phyloP scores from a whole-genome alignment of 495 filamentous ascomycete genomes.

The Aspergillus biplanus region DNA sequence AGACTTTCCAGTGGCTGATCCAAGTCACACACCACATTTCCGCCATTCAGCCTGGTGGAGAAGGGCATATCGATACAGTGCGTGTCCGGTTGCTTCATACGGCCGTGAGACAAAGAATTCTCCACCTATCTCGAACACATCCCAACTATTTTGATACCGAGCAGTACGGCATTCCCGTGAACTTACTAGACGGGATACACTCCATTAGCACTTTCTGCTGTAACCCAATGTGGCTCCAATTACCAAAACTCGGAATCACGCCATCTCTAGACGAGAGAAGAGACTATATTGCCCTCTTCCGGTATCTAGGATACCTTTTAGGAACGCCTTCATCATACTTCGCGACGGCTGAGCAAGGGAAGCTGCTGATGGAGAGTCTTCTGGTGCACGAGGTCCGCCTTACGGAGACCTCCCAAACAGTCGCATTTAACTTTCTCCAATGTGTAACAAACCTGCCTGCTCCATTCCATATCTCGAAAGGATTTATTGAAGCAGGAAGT shows the following conservation, averaged over 20 bases:
- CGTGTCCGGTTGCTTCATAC: constrained; percentile 74
- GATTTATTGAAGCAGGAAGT: constrained; percentile 47
- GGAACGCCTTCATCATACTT: constrained; percentile 63
- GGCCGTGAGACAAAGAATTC: constrained; percentile 66
- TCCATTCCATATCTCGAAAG: constrained; percentile 48
- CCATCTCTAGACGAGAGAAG: constrained; percentile 56
- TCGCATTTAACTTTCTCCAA: constrained; percentile 73
- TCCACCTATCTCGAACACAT: constrained; percentile 50
- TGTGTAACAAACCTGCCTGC: constrained; percentile 62
- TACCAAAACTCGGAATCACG: constrained; percentile 70
- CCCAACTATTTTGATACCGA: constrained; percentile 64
- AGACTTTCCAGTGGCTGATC: constrained; percentile 64
- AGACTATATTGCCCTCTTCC: constrained; percentile 74
- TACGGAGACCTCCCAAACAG: constrained; percentile 55
- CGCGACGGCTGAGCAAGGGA: constrained; percentile 56
- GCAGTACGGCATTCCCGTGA: constrained; percentile 67
- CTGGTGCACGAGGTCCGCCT: constrained; percentile 63
- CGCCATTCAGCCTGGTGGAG: constrained; percentile 66
- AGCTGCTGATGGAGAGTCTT: constrained; percentile 62
- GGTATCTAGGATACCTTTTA: constrained; percentile 67
- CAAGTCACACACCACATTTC: constrained; percentile 64
- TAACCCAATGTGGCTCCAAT: constrained; percentile 63
- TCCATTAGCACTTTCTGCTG: constrained; percentile 69
- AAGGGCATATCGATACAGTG: constrained; percentile 65
- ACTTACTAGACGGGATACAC: constrained; percentile 68